Conservation (phyloP, 352 stramenopile species). For the Phytopythium oedochilum region DNA sequence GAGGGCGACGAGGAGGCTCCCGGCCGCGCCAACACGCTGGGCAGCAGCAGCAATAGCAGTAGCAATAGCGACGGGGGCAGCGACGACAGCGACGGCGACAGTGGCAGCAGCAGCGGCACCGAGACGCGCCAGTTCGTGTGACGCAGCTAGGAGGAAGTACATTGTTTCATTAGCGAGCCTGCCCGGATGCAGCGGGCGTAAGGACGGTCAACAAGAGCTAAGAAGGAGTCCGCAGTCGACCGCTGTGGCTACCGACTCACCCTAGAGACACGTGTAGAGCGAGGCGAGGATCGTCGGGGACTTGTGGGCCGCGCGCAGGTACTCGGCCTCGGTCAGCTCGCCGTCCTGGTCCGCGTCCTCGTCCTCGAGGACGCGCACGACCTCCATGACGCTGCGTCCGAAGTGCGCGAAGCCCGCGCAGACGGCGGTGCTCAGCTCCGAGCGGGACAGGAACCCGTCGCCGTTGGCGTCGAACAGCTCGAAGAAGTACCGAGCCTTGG, state of each 20-base stretch:
- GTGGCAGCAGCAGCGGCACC: neutral
- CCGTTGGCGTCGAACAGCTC: conserved; percentile 27
- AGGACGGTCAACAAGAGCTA: neutral
- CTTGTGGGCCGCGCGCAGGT: conserved; percentile 24
- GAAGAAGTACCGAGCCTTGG: conserved; percentile 37
- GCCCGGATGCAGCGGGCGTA: neutral
- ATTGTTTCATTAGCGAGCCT: neutral
- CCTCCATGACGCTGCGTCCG: conserved; percentile 27
- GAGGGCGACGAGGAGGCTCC: neutral
- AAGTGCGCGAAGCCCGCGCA: conserved; percentile 38
- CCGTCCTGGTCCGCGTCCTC: conserved; percentile 35
- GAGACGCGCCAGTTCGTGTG: neutral
- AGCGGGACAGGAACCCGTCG: conserved; percentile 24
- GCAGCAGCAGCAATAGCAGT: conserved; percentile 1
- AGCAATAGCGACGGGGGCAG: conserved; percentile 2
- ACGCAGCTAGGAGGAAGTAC: neutral
- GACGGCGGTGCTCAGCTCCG: conserved; percentile 26
- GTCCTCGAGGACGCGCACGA: conserved; percentile 31
- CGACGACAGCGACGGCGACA: neutral
- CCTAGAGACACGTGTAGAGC: conserved; percentile 32
- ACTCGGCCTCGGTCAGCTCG: conserved; percentile 30
- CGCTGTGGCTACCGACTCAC: neutral
- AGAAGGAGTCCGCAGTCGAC: too few species aligned
- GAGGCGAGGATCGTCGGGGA: conserved; percentile 32
- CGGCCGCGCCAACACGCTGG: conserved; percentile 5